Conservation (phyloP, 331 rosid species). For the Pyrus hybrid region DNA sequence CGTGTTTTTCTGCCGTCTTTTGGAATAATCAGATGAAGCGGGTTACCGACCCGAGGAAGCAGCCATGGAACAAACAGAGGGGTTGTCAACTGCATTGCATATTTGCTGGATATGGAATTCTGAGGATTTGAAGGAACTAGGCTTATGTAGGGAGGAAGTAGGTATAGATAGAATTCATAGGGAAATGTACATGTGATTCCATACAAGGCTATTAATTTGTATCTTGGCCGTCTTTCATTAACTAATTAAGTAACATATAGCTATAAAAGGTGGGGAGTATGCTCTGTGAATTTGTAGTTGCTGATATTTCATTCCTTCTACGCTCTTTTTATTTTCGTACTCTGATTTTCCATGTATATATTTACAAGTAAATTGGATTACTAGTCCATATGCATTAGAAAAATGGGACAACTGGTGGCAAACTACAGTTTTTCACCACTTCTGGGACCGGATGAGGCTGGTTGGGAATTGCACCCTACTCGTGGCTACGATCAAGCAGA, state of each 20-base stretch:
- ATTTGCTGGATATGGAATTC: slow-evolving; percentile 1
- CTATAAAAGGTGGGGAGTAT: not conserved
- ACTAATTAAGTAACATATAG: not conserved
- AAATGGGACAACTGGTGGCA: too few relatives aligned
- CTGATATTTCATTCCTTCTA: not conserved
- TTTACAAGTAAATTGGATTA: too few relatives aligned
- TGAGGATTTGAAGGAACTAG: not conserved
- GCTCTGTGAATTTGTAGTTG: not conserved
- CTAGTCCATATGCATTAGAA: too few relatives aligned
- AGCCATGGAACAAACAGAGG: slow-evolving; percentile 16
- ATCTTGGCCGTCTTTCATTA: not conserved
- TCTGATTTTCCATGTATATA: too few relatives aligned
- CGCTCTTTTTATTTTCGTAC: too few relatives aligned
- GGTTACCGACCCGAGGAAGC: slow-evolving; percentile 11
- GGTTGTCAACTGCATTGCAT: not conserved
- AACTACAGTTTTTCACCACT: too few relatives aligned
- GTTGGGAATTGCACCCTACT: too few relatives aligned
- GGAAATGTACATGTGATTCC: slow-evolving; percentile 12
- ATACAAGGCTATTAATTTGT: not conserved
- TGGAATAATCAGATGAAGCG: slow-evolving; percentile 26
- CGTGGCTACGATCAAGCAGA: too few relatives aligned
- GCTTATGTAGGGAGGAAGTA: not conserved
- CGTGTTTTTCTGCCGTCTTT: slow-evolving; percentile 3
- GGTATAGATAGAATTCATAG: slow-evolving; percentile 11
- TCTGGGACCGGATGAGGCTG: too few relatives aligned